These are phyloP conservation scores for Aspergillus aculeatus DNA, from an alignment of 2,329 filamentous ascomycete species.

Conservation along the genomic window DNA sequence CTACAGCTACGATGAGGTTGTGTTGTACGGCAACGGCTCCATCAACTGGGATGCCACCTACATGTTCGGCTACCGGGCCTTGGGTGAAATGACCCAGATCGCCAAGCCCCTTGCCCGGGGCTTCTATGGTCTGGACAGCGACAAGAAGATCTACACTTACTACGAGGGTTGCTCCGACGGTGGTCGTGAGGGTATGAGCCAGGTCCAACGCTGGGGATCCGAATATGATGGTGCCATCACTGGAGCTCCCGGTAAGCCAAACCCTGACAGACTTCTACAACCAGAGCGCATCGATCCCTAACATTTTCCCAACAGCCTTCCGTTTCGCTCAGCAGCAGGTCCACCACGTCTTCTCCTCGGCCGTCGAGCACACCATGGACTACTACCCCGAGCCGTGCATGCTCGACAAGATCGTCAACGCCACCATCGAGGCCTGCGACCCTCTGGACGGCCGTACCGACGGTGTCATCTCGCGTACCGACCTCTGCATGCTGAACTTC, in stretches of 20 bases:
- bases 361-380: conserved; percentile 41
- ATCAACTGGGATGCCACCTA: conserved; percentile 35
- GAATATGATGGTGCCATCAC: conserved; percentile 49
- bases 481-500: conserved; percentile 49
- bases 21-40: conserved; percentile 50
- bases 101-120: conserved; percentile 47
- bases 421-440: conserved; percentile 57
- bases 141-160: conserved; percentile 43
- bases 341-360: conserved; percentile 40
- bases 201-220: conserved; percentile 52
- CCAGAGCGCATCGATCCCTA: neutral
- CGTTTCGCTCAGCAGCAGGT: conserved; percentile 47
- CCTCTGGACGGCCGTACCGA: conserved; percentile 55
- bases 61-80: conserved; percentile 47
- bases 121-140: conserved; percentile 38
- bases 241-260: conserved; percentile 40
- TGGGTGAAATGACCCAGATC: conserved; percentile 52
- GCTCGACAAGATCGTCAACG: conserved; percentile 45
- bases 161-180: conserved; percentile 58
- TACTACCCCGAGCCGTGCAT: conserved; percentile 45
- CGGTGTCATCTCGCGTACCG: conserved; percentile 52
- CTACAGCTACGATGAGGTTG: conserved; percentile 37
- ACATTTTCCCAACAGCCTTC: conserved; percentile 34
- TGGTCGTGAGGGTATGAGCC: conserved; percentile 53
- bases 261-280: neutral